A percentile compares a stretch with the other conserved stretches of the same genome.
phyloP scores from a whole-genome alignment of 1,284 basidiomycete genomes.

The Ganoderma lingzhi region DNA sequence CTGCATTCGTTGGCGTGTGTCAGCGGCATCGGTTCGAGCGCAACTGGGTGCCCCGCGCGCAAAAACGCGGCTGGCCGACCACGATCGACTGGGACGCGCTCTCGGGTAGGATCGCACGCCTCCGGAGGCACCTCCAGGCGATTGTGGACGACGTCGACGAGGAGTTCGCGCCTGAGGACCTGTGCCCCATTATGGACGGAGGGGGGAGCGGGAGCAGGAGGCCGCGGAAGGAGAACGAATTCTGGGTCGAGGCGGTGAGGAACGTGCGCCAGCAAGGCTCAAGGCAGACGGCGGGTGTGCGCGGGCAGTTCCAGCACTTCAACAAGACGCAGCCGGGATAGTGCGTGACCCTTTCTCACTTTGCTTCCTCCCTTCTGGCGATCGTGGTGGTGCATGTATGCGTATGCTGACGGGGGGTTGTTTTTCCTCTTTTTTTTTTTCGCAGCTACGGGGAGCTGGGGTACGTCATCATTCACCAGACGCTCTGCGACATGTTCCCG shows the following conservation, averaged over 20 bases:
- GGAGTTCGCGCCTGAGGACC: constrained; percentile 38
- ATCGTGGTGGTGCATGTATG: neutral
- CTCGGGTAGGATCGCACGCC: constrained; percentile 56
- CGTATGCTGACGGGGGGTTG: constrained; percentile 2
- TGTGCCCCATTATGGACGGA: constrained; percentile 24
- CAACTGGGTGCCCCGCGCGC: constrained; percentile 72
- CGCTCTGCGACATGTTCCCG: constrained; percentile 78
- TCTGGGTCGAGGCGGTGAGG: constrained; percentile 71
- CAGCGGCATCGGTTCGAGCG: constrained; percentile 81
- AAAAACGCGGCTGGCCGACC: constrained; percentile 76
- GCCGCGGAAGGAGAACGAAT: constrained; percentile 60
- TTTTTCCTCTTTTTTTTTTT: constrained; percentile 7
- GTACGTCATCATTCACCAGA: constrained; percentile 78
- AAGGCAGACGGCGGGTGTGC: constrained; percentile 68
- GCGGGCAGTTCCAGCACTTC: constrained; percentile 77
- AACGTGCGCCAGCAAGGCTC: constrained; percentile 70
- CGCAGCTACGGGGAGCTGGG: constrained; percentile 82
- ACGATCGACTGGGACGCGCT: constrained; percentile 69
- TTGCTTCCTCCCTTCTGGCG: neutral
- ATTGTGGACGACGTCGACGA: constrained; percentile 58
- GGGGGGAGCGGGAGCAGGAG: constrained; percentile 37
- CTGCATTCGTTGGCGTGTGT: constrained; percentile 70
- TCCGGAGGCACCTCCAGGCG: constrained; percentile 53
- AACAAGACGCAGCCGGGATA: constrained; percentile 84
- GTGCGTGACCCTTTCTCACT: constrained; percentile 54